Evolutionary conservation across 2,329 filamentous ascomycete genomes (phyloP), one percentile per base, ranked within the genome.

Genomic region (Aspergillus eucalypticola): DNA sequence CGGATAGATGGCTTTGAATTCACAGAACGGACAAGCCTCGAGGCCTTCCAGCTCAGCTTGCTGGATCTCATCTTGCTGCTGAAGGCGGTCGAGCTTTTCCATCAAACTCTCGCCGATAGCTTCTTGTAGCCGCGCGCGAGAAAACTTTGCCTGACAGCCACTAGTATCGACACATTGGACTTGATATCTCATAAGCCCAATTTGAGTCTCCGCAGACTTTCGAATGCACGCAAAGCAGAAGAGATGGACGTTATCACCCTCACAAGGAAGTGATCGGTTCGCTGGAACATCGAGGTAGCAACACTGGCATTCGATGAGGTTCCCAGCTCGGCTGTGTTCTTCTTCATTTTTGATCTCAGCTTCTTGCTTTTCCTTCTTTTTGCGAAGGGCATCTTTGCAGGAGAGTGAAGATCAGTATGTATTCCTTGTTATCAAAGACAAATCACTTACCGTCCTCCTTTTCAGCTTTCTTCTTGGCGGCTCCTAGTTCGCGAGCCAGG

Each of bases 1-100:
- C 0, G 85, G 86, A 64, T 86, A 90, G 60, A 92, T 89, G 35
- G 87, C 90, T 44, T 90, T 91, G 77, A 86, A 96, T 21, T 90
- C 87, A 73, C 92, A 96, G 70, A 92, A 95, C 0, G 91, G 91
- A 66, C 92, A 96, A 32, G 84, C 86, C 32, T 85, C 89, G 1
- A 96, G 83, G 62, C 88, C 86, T 42, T 92, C 86, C 38, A 96
- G 83, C 0, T 83, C 85, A 0, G 91, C 90, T 62, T 85, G 79
- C n/a, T 85, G 84, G 41, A 96, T 79, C 23, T 86, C 84, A 17
- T 88, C 83, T 67, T 90, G 85, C 72, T 90, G 87, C 70, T 93
- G 89, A 54, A 93, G 83, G 21, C 85, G 82, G 58, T 90, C 88
- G 2, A 96, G 78, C 8, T 87, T 88, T 3, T 82, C 77, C 29